A percentile compares a stretch with the other conserved stretches of the same genome.
Evolutionary conservation across 805 yeast species (phyloP).

Genomic region (Teunomyces cretensis): DNA sequence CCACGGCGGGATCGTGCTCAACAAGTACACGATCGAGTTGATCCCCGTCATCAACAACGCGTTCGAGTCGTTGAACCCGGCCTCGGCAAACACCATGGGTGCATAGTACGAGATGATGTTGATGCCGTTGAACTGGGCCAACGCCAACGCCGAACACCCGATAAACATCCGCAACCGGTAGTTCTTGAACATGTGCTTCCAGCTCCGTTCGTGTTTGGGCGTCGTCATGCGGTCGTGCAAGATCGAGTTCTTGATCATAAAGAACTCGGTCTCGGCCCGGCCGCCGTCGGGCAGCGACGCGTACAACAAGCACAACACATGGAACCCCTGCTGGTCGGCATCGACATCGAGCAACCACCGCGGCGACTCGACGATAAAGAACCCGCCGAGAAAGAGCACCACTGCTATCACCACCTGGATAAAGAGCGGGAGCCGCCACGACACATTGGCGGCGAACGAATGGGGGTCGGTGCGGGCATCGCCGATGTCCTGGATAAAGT

Average conservation of each 20-base stretch:
- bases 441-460: slow-evolving; percentile 38
- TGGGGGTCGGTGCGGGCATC: slow-evolving; percentile 37
- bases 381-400: slow-evolving; percentile 68
- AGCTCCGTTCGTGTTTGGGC: slow-evolving; percentile 41
- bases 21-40: slow-evolving; percentile 38
- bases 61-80: slow-evolving; percentile 42
- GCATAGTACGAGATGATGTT: slow-evolving; percentile 60
- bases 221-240: slow-evolving; percentile 35
- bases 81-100: slow-evolving; percentile 51
- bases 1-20: slow-evolving; percentile 46
- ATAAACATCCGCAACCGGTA: slow-evolving; percentile 36
- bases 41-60: slow-evolving; percentile 47
- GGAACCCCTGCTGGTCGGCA: slow-evolving; percentile 55
- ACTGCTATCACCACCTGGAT: slow-evolving; percentile 75
- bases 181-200: slow-evolving; percentile 41
- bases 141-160: slow-evolving; percentile 44
- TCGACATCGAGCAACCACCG: slow-evolving; percentile 87
- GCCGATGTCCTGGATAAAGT: slow-evolving; percentile 56
- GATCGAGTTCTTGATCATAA: slow-evolving; percentile 46
- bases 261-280: slow-evolving; percentile 43
- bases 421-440: slow-evolving; percentile 81
- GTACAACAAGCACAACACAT: slow-evolving; percentile 35
- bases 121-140: slow-evolving; percentile 54
- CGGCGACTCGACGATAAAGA: slow-evolving; percentile 82
- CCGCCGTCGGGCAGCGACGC: slow-evolving; percentile 29